Conservation (phyloP, 257 asterid species). For the Solanum chiquidenum region DNA sequence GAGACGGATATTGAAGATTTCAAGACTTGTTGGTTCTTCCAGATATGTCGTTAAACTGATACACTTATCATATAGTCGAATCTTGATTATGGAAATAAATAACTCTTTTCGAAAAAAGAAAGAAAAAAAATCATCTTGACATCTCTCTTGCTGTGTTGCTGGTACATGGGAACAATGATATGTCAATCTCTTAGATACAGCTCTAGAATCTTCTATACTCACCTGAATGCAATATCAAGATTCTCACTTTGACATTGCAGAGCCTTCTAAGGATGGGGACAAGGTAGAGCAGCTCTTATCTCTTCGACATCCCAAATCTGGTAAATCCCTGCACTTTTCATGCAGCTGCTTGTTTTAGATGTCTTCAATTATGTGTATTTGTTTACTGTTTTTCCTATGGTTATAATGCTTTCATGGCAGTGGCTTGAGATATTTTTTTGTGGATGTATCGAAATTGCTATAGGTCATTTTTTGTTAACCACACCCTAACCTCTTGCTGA, state of each 20-base stretch:
- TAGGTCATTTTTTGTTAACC: background rate
- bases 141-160: background rate
- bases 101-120: background rate
- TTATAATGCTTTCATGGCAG: background rate
- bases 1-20: background rate
- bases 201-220: background rate
- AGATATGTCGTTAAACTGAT: background rate
- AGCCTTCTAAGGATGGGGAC: slow-evolving; percentile 32
- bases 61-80: background rate
- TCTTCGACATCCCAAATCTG: slow-evolving; percentile 86
- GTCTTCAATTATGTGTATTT: background rate
- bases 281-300: slow-evolving; percentile 35
- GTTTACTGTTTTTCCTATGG: background rate
- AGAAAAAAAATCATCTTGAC: background rate
- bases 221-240: slow-evolving; percentile 2
- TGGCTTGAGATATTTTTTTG: background rate
- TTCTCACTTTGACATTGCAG: slow-evolving; percentile 30
- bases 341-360: background rate
- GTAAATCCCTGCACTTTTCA: slow-evolving; percentile 18
- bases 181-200: background rate
- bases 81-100: background rate
- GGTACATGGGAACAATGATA: background rate
- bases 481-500: background rate
- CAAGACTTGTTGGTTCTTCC: background rate
- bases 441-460: background rate